Percentiles rank a stretch among this genome's conserved stretches.
Evolutionary conservation across 495 filamentous ascomycete species (phyloP).

Genomic region (Hapsidospora chrysogenum): DNA sequence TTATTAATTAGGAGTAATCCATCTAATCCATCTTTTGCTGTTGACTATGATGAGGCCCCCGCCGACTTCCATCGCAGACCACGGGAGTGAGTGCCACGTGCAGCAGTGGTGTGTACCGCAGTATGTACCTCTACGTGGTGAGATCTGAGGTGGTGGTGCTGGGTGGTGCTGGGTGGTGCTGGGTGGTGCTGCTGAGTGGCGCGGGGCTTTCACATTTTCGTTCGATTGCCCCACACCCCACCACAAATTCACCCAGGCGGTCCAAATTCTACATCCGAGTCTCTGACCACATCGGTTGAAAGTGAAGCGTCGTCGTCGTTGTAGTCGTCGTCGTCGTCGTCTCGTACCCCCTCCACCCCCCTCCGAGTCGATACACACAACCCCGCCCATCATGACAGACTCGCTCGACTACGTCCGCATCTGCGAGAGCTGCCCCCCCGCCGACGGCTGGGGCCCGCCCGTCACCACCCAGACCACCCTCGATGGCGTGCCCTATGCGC

Average conservation of each 20-base stretch:
- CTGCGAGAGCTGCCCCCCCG: constrained; percentile 35
- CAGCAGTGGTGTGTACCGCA: too few relatives aligned
- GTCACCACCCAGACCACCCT: constrained; percentile 68
- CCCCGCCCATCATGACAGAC: constrained; percentile 10
- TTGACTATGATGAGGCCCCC: too few relatives aligned
- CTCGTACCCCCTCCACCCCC: too few relatives aligned
- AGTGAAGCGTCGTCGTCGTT: not conserved
- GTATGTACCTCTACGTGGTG: too few relatives aligned
- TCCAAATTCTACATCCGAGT: constrained; percentile 2
- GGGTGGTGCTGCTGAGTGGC: not conserved
- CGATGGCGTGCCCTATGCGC: constrained; percentile 88
- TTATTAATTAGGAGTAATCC: too few relatives aligned
- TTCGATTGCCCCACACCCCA: constrained; percentile 4
- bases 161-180: not conserved
- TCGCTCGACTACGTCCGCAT: constrained; percentile 18
- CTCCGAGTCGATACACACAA: not conserved
- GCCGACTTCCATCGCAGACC: too few relatives aligned
- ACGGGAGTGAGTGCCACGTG: too few relatives aligned
- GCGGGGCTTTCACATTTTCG: constrained; percentile 2
- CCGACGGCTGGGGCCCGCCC: constrained; percentile 76
- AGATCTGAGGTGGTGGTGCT: too few relatives aligned
- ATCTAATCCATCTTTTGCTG: not conserved
- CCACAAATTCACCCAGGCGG: constrained; percentile 2
- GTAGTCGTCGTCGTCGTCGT: not conserved
- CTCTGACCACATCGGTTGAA: too few relatives aligned